Conservation (phyloP, 106 monocot genomes). For the Acanthochlamys bracteata region DNA sequence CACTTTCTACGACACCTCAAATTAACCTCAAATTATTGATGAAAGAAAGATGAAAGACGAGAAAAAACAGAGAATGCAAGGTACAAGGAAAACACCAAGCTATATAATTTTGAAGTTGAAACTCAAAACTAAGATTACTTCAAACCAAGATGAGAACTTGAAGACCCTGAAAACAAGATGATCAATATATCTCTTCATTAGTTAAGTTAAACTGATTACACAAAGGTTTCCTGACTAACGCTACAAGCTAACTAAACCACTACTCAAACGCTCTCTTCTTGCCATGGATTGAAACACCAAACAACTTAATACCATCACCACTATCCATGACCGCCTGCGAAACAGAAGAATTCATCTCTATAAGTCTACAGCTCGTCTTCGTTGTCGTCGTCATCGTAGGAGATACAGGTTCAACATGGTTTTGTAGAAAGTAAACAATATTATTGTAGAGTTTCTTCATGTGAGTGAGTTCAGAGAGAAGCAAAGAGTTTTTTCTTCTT, state of each 20-base stretch:
- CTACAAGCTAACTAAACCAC: background rate
- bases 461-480: conserved; percentile 58
- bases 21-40: conserved; percentile 6
- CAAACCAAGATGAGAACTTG: background rate
- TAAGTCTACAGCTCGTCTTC: conserved; percentile 3
- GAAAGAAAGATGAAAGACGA: background rate
- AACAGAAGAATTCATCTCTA: conserved; percentile 5
- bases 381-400: conserved; percentile 1
- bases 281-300: conserved; percentile 4
- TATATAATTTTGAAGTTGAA: background rate
- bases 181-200: background rate
- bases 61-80: background rate
- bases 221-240: background rate
- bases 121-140: background rate
- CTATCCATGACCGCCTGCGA: background rate
- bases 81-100: background rate
- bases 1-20: background rate
- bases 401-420: conserved; percentile 37
- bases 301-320: conserved; percentile 4
- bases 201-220: background rate
- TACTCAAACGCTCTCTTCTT: conserved; percentile 6
- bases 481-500: conserved; percentile 42
- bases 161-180: background rate
- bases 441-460: conserved; percentile 82
- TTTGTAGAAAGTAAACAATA: conserved; percentile 63